Evolutionary conservation across 2,329 filamentous ascomycete species (phyloP), one percentile per base, ranked within the genome.

Genomic region (Pyrenophora seminiperda): DNA sequence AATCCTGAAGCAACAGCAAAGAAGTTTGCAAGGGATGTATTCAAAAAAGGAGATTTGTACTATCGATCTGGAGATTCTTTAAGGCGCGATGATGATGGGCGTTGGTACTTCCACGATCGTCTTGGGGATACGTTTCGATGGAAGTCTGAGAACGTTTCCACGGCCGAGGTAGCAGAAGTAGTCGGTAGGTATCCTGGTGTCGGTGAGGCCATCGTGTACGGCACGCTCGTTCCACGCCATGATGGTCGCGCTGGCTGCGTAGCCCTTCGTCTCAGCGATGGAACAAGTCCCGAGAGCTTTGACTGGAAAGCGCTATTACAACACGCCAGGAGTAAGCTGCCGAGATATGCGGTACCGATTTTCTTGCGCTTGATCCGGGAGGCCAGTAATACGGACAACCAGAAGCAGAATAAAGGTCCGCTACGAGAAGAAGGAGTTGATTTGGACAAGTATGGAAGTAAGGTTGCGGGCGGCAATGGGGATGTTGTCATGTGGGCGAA

Each of bases 341-440:
- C 89, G 0, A 80, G 78, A 54, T 91, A 91, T 62, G 89, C 88
- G 0, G 86, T 91, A 1, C 89, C 89, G 0, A 70, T 90, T 2
- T 91, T 91, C 73, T 59, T 91, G 38, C 78, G 88, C 1, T 68
- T 89, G 11, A 79, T 88, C 4, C 71, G 77, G 17, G 76, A 75
- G 24, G 78, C 79, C 37, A 81, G 78, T 30, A 81, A 84, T 9
- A 87, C 83, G 50, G 85, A 88, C 62, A 91, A 90, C 60, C 87
- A 90, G 68, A 91, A 92, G 74, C 88, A 90, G 71, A 89, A 90
- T 63, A 91, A 91, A 69, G 79, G 84, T 2, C 84, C 84, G 1
- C 73, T 90, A 41, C 80, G 85, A 62, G 79, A 81, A 42, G 85
- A 89, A 58, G 86, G 87, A 0, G 80, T 89, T 7, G 81, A 89